Conservation (phyloP, 768 basidiomycete species). For the Suillus sp. region DNA sequence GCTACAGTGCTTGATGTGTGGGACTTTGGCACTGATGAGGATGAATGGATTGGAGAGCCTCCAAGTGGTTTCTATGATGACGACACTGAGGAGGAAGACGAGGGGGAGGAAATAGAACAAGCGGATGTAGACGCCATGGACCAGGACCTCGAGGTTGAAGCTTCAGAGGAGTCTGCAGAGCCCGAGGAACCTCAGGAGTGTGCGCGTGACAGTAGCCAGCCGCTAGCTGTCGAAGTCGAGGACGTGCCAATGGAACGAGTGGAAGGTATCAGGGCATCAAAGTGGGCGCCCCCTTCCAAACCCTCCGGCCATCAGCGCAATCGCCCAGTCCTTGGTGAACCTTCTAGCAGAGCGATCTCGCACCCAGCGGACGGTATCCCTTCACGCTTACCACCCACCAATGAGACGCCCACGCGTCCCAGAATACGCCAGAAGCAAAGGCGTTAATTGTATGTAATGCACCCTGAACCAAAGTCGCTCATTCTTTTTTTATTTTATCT, state of each 20-base stretch:
- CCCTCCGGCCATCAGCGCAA: conserved; percentile 19
- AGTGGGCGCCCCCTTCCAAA: conserved; percentile 31
- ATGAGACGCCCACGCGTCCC: conserved; percentile 66
- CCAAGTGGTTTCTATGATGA: conserved; percentile 76
- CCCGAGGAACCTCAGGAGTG: conserved; percentile 34
- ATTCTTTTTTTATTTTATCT: conserved; percentile 9
- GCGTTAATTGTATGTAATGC: conserved; percentile 28
- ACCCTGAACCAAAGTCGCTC: neutral
- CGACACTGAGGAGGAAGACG: conserved; percentile 49
- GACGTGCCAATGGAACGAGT: conserved; percentile 36
- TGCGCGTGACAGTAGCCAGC: conserved; percentile 26
- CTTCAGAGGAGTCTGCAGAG: conserved; percentile 34
- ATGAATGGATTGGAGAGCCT: conserved; percentile 84
- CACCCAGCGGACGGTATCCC: conserved; percentile 36
- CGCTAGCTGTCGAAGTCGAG: conserved; percentile 31
- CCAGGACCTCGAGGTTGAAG: conserved; percentile 49
- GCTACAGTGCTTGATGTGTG: conserved; percentile 84
- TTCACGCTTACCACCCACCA: conserved; percentile 38
- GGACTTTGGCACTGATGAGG: conserved; percentile 78
- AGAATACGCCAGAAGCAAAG: conserved; percentile 46
- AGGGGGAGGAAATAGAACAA: conserved; percentile 49
- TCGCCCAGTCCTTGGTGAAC: conserved; percentile 24
- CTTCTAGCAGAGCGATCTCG: conserved; percentile 26
- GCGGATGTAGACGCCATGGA: conserved; percentile 75
- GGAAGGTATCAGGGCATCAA: conserved; percentile 31